Percentiles rank a stretch among this genome's conserved stretches.
These are phyloP conservation scores for Alternaria tenuissima DNA, from an alignment of 2,329 filamentous ascomycete genomes.

Conservation along the genomic window DNA sequence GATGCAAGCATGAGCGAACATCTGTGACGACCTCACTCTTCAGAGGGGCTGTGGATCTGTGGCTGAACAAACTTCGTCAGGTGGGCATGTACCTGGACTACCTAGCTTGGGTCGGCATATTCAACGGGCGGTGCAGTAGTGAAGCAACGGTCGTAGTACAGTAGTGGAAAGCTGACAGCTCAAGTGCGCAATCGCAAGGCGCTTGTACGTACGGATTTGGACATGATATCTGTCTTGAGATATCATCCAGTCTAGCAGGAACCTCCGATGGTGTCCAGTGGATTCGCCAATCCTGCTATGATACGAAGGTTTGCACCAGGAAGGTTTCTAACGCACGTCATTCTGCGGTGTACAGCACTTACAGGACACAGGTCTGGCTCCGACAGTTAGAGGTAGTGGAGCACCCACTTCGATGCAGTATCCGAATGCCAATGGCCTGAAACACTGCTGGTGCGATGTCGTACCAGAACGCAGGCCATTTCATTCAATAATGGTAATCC, in stretches of 20 bases:
- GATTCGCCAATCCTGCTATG: constrained; percentile 12
- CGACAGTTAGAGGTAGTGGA: constrained; percentile 3
- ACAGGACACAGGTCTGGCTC: not conserved
- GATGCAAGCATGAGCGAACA: not conserved
- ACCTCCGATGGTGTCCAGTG: constrained; percentile 6
- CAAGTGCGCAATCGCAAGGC: constrained; percentile 1
- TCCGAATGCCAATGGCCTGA: constrained; percentile 11
- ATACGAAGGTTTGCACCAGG: constrained; percentile 5
- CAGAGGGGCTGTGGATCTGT: not conserved
- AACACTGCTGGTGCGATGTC: constrained; percentile 16
- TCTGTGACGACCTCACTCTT: constrained; percentile 8
- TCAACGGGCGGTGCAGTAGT: constrained; percentile 9
- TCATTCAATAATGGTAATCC: constrained; percentile 1
- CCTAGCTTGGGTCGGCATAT: not conserved
- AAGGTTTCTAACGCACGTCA: constrained; percentile 16
- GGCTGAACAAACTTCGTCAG: constrained; percentile 7
- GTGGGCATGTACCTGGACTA: constrained; percentile 9
- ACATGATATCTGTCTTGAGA: not conserved
- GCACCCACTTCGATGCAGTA: constrained; percentile 3
- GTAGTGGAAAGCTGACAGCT: constrained; percentile 10
- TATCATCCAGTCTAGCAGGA: not conserved
- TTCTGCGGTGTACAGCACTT: constrained; percentile 7
- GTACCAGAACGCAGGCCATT: constrained; percentile 9
- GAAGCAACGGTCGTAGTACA: constrained; percentile 12
- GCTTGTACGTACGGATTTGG: not conserved